These are phyloP conservation scores for Neurospora sp. DNA, from an alignment of 495 filamentous ascomycete genomes.

Conservation along the genomic window DNA sequence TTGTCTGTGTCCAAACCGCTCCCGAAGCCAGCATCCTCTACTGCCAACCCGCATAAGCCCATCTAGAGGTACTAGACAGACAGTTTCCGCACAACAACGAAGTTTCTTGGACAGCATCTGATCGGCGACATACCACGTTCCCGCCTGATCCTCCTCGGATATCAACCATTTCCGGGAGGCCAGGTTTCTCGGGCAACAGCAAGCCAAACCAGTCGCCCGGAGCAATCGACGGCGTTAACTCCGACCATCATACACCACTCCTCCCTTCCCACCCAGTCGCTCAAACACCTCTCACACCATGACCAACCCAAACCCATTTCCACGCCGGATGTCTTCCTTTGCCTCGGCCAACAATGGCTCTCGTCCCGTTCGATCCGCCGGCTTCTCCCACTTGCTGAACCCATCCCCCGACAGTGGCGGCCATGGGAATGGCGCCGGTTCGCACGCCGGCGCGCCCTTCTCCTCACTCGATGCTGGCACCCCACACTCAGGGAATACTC, in stretches of 20 bases:
- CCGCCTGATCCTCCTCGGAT: background rate
- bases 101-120: background rate
- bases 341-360: slow-evolving; percentile 34
- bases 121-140: background rate
- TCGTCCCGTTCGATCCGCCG: slow-evolving; percentile 38
- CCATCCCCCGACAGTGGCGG: slow-evolving; percentile 32
- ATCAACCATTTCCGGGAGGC: background rate
- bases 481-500: slow-evolving; percentile 13
- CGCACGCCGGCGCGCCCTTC: slow-evolving; percentile 18
- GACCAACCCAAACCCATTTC: slow-evolving; percentile 1
- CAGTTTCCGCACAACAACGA: background rate
- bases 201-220: background rate
- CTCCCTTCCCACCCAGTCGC: background rate
- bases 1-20: background rate
- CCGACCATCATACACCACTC: background rate
- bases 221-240: background rate
- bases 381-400: slow-evolving; percentile 54
- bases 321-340: slow-evolving; percentile 54
- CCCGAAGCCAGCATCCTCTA: background rate
- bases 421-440: slow-evolving; percentile 27
- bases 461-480: slow-evolving; percentile 9
- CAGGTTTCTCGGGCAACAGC: background rate
- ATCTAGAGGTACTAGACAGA: background rate
- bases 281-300: background rate
- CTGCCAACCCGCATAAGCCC: background rate